Base-by-base conservation (phyloP, 441 rosid species). In the Gossypium armourianum region DNA sequence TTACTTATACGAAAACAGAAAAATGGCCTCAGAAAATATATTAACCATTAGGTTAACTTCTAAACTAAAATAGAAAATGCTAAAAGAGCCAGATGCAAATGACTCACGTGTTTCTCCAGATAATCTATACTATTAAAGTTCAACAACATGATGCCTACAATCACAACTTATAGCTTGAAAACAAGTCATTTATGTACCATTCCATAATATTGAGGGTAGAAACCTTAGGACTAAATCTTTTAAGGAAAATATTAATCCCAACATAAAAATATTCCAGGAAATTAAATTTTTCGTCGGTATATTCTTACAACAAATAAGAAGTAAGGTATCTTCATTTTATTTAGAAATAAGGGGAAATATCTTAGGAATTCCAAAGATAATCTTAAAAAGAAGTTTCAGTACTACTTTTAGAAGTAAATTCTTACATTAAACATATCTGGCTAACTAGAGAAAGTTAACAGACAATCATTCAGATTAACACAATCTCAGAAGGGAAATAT, bases 21-120 rank as follows among this genome's bases (percentile, higher is more conserved):
- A 28, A 52, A 8, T 26, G 6, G 29, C 16, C 28, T 16, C 12
- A 0, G 9, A 50, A 15, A 15, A 47, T 24, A 28, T 26, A 0
- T 4, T 52, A 53, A 53, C 9, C 47, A 4, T 50, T 52, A 16
- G 3, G 24, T 23, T 28, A 67, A 16, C 24, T 8, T 26, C 26
- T 50, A 50, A 67, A 52, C 45, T 15, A 52, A 67, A 47, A 26
- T 52, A 17, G 70, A 67, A 52, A 67, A 52, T 15, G 59, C 59
- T 50, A 15, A 50, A 52, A 52, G 9, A 66, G 29, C 13, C 2
- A 15, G 2, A 0, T 49, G 57, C 56, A 47, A 65, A 47, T 23
- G 15, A 65, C 19, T 3, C 8, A 65, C 0, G 20, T 3, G 57
- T 65, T 65, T 7, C 9, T 63, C 10, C 54, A 63, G 19, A 43